Evolutionary conservation across 352 stramenopile species (phyloP), one percentile per base, ranked within the genome.

Genomic region (Peronospora farinosa): DNA sequence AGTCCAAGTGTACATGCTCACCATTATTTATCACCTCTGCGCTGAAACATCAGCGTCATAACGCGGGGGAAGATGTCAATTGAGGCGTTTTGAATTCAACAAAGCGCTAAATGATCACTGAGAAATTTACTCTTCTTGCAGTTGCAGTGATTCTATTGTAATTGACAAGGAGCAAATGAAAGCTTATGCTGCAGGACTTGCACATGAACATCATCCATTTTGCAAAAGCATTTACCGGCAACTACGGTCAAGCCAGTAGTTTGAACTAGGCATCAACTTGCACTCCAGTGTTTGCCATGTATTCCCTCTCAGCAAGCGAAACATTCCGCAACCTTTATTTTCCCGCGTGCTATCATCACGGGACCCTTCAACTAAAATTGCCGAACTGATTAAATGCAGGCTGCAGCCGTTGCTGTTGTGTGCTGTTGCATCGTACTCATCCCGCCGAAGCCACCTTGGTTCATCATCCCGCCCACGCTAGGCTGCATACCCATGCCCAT

Each of bases 401-500:
- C 37, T 84, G 71, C 46, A 80, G 72, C 43, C 57, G 56, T 35
- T 78, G 67, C 19, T 82, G 63, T 35, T 78, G 68, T 62, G 78
- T 78, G 67, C 19, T 82, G 63, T 35, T 78, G 68, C 64, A 80
- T 72, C 28, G 65, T 57, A 21, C 45, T 32, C 62, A 78, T 78
- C 11, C 63, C 65, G 23, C 65, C 60, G 30, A 72, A 82, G 10
- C 52, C 68, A 47, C 65, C 59, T 23, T 77, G 72, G 51, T 79
- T 79, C 78, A 81, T 80, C 71, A 86, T 86, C 10, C 68, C 57
- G n/a, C 69, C 69, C 61, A 79, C 74, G 9, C 61, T 60, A 53
- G 65, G 69, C 38, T 63, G 54, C 54, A 67, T 63, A 11, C 53
- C 55, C 59, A 69, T 69, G 4, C 51, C 55, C 59, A 69, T 69